phyloP scores from a whole-genome alignment of 441 rosid species.

The Gossypium lobatum region DNA sequence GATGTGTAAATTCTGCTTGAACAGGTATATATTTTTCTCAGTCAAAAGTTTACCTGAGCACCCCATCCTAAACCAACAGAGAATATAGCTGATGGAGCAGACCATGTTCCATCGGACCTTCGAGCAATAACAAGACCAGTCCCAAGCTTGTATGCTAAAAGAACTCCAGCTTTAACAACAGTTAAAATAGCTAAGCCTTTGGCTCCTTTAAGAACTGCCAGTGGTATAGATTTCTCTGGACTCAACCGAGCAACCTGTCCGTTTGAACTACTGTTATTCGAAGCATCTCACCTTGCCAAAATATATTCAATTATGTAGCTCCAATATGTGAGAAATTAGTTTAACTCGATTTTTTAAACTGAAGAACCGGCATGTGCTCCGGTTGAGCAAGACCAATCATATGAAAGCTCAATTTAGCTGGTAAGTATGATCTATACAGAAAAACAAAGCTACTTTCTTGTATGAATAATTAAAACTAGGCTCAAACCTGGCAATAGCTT shows the following conservation, averaged over 20 bases:
- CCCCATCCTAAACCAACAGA: constrained; percentile 95
- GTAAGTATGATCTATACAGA: background rate
- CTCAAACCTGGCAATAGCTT: constrained; percentile 66
- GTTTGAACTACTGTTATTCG: constrained; percentile 10
- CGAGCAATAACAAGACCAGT: constrained; percentile 86
- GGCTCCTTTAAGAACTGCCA: constrained; percentile 70
- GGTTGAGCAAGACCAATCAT: background rate
- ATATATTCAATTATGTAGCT: background rate
- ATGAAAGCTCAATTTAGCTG: background rate
- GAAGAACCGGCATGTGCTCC: background rate
- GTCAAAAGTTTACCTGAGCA: constrained; percentile 63
- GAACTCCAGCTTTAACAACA: constrained; percentile 83
- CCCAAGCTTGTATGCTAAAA: constrained; percentile 69
- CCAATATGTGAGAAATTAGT: background rate
- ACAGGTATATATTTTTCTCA: background rate
- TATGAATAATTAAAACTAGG: constrained; percentile 7
- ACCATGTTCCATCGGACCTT: constrained; percentile 89
- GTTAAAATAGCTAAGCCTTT: constrained; percentile 87
- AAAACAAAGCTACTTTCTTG: background rate
- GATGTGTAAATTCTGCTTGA: background rate
- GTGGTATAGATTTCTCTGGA: constrained; percentile 84
- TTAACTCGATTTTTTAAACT: background rate
- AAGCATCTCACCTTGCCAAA: background rate
- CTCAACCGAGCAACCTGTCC: constrained; percentile 60
- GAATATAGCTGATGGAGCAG: constrained; percentile 85